A percentile compares a stretch with the other conserved stretches of the same genome.
phyloP scores from a whole-genome alignment of 2,329 filamentous ascomycete genomes.

The Alternaria triticina region DNA sequence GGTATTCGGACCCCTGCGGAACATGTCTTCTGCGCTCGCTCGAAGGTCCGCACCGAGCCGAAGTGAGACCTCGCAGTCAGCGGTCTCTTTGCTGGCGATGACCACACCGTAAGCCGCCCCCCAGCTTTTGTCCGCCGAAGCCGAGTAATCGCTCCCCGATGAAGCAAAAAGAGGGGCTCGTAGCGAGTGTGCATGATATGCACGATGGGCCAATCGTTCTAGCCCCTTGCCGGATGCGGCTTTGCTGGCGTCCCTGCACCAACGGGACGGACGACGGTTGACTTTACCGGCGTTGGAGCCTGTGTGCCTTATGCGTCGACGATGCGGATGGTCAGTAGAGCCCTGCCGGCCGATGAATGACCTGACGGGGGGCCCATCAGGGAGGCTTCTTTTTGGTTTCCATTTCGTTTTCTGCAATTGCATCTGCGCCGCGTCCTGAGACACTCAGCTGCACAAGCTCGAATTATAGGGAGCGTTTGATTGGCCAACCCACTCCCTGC shows the following conservation, averaged over 20 bases:
- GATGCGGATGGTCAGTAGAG: slow-evolving; percentile 18
- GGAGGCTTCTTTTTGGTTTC: not conserved
- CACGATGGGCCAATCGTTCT: slow-evolving; percentile 20
- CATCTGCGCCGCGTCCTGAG: not conserved
- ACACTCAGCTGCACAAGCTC: slow-evolving; percentile 2
- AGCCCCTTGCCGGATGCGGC: slow-evolving; percentile 15
- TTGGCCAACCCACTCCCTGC: slow-evolving; percentile 20
- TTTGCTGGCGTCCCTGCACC: slow-evolving; percentile 19
- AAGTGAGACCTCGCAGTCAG: not conserved
- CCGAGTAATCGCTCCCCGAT: slow-evolving; percentile 16
- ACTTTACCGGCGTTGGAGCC: slow-evolving; percentile 17
- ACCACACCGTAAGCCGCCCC: slow-evolving; percentile 11
- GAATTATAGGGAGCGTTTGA: slow-evolving; percentile 6
- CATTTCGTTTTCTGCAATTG: not conserved
- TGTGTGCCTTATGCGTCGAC: slow-evolving; percentile 26
- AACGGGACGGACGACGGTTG: slow-evolving; percentile 21
- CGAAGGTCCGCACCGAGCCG: not conserved
- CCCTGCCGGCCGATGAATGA: slow-evolving; percentile 3
- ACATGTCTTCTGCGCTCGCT: not conserved
- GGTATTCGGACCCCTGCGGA: slow-evolving; percentile 4
- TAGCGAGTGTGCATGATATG: slow-evolving; percentile 19
- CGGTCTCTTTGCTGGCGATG: not conserved
- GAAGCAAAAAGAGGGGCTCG: slow-evolving; percentile 15
- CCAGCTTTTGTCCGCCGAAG: slow-evolving; percentile 9
- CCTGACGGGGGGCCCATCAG: slow-evolving; percentile 6